Evolutionary conservation across 352 stramenopile genomes (phyloP).

Genomic region (Pythium coloratum): DNA sequence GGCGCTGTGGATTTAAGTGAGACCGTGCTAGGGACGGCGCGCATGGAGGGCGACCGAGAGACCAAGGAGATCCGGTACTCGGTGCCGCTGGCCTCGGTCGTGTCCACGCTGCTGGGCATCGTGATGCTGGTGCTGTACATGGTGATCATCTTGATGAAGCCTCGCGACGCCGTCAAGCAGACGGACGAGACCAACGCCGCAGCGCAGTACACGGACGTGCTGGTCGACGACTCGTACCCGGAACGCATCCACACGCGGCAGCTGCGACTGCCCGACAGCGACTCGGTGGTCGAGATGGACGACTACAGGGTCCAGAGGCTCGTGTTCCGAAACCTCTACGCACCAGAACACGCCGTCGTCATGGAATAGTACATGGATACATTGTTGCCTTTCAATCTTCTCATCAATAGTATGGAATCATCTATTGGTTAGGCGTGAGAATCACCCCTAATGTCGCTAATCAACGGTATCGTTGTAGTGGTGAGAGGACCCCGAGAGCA

Average conservation of each 20-base stretch:
- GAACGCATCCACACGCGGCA: constrained; percentile 37
- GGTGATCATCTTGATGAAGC: constrained; percentile 33
- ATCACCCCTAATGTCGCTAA: too few species aligned
- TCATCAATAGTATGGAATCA: too few species aligned
- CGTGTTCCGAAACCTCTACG: constrained; percentile 25
- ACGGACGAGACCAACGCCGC: constrained; percentile 35
- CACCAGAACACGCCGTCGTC: constrained; percentile 3
- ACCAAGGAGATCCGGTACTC: constrained; percentile 55
- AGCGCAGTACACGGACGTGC: constrained; percentile 21
- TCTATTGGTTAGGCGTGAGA: too few species aligned
- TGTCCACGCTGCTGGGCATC: constrained; percentile 44
- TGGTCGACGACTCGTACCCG: constrained; percentile 23
- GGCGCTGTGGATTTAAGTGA: constrained; percentile 11
- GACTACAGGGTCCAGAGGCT: constrained; percentile 47
- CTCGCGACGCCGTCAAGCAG: constrained; percentile 37
- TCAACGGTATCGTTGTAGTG: too few species aligned
- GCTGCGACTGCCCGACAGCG: constrained; percentile 24
- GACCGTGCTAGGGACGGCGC: constrained; percentile 26
- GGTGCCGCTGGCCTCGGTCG: constrained; percentile 38
- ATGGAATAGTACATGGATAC: too few species aligned
- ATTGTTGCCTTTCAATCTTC: too few species aligned
- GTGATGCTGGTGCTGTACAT: constrained; percentile 34
- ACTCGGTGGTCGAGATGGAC: constrained; percentile 34
- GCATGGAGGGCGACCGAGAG: constrained; percentile 40
- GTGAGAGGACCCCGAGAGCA: too few species aligned